Percentiles rank a stretch among this genome's conserved stretches.
These are phyloP conservation scores for Gorgonomyces haynaldii DNA, from an alignment of 192 early-diverging fungal species.

Conservation along the genomic window DNA sequence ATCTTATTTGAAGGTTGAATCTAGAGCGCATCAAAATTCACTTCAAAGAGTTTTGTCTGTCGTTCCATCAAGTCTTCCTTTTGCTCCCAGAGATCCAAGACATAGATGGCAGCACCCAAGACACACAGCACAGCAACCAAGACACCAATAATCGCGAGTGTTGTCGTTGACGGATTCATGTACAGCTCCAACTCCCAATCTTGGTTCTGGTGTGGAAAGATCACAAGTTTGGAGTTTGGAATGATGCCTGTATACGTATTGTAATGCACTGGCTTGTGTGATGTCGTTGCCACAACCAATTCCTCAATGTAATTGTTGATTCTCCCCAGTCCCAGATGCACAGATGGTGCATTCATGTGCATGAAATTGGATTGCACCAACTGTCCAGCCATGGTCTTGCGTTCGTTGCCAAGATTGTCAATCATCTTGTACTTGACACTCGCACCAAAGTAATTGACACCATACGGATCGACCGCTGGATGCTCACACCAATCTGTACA, in stretches of 20 bases:
- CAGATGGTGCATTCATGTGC: slow-evolving; percentile 65
- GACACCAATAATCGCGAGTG: slow-evolving; percentile 69
- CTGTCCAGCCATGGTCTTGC: slow-evolving; percentile 54
- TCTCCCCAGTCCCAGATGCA: slow-evolving; percentile 76
- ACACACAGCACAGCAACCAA: slow-evolving; percentile 59
- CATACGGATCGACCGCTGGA: slow-evolving; percentile 45
- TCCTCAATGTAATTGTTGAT: slow-evolving; percentile 96
- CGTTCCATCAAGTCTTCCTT: slow-evolving; percentile 72
- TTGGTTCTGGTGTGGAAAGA: slow-evolving; percentile 62
- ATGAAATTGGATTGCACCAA: slow-evolving; percentile 67
- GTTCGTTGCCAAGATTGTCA: slow-evolving; percentile 63
- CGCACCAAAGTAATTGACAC: slow-evolving; percentile 72
- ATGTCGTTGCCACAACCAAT: slow-evolving; percentile 69
- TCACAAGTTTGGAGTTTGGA: slow-evolving; percentile 83
- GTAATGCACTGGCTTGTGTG: slow-evolving; percentile 49
- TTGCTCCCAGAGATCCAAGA: slow-evolving; percentile 63
- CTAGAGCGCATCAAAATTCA: slow-evolving; percentile 96
- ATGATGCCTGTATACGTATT: slow-evolving; percentile 73
- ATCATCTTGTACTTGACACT: slow-evolving; percentile 80
- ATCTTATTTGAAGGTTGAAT: too few relatives aligned
- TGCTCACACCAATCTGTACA: slow-evolving; percentile 21
- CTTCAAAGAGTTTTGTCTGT: slow-evolving; percentile 63
- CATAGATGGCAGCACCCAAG: slow-evolving; percentile 57
- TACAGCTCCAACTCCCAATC: slow-evolving; percentile 83
- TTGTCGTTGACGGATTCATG: slow-evolving; percentile 74